Percentiles rank a stretch among this genome's conserved stretches.
phyloP scores from a whole-genome alignment of 179 eudicot genomes.

The Patellifolia procumbens region DNA sequence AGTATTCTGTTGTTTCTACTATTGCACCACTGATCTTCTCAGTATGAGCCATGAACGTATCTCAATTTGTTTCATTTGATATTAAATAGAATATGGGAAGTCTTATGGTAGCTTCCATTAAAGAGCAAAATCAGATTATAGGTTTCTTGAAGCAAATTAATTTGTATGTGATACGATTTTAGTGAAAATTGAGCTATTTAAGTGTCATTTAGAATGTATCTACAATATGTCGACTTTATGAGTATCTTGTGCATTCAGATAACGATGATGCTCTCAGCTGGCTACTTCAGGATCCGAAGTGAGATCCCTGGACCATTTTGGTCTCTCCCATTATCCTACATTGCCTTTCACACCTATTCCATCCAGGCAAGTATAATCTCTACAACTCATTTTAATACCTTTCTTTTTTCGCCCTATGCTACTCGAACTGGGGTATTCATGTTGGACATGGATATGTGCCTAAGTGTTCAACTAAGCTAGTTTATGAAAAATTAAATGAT shows the following conservation, averaged over 20 bases:
- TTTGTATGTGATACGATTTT: background rate
- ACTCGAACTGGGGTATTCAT: too few relatives aligned
- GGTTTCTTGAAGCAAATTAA: conserved; percentile 1
- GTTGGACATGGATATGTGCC: too few relatives aligned
- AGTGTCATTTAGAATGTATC: background rate
- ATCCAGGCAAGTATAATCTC: conserved; percentile 70
- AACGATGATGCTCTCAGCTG: conserved; percentile 93
- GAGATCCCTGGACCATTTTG: conserved; percentile 76
- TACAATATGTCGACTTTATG: background rate
- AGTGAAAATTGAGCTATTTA: background rate
- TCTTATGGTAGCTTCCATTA: background rate
- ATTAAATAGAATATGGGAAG: background rate
- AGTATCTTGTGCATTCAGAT: conserved; percentile 46
- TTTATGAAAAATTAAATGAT: too few relatives aligned
- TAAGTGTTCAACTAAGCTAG: too few relatives aligned
- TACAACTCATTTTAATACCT: background rate
- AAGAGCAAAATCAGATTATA: background rate
- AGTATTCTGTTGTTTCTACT: background rate
- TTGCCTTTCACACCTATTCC: conserved; percentile 90
- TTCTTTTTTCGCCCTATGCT: background rate
- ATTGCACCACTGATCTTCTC: background rate
- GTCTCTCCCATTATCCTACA: conserved; percentile 83
- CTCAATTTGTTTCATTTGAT: background rate
- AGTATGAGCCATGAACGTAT: background rate
- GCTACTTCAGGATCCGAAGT: conserved; percentile 85